Percentiles rank a stretch among this genome's conserved stretches.
phyloP scores from a whole-genome alignment of 2,329 filamentous ascomycete species.

The Fusarium cicatricum region DNA sequence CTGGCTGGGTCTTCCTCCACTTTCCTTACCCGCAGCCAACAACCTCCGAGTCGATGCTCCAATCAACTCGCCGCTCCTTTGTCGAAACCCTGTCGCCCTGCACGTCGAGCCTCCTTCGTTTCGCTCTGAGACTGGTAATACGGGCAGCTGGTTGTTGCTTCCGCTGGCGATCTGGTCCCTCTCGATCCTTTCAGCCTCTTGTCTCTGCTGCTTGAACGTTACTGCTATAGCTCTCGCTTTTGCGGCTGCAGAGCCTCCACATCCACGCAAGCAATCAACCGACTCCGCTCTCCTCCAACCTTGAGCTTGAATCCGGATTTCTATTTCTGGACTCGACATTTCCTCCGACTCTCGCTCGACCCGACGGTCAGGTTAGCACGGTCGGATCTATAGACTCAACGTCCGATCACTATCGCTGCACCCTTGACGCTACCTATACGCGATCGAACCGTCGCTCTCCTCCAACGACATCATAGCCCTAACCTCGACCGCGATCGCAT shows the following conservation, averaged over 20 bases:
- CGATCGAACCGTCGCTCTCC: constrained; percentile 7
- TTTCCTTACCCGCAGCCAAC: constrained; percentile 30
- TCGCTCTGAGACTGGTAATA: constrained; percentile 31
- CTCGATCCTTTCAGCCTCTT: not conserved
- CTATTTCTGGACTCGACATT: constrained; percentile 9
- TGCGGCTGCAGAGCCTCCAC: constrained; percentile 34
- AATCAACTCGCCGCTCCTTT: constrained; percentile 36
- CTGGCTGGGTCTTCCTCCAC: constrained; percentile 28
- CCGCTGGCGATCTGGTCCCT: constrained; percentile 15
- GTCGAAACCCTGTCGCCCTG: constrained; percentile 37
- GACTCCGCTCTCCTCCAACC: constrained; percentile 32
- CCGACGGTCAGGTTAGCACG: constrained; percentile 11
- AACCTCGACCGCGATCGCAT: constrained; percentile 25
- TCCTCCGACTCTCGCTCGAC: constrained; percentile 8
- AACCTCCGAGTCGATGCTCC: constrained; percentile 35
- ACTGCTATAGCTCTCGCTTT: constrained; percentile 11
- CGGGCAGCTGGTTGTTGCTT: constrained; percentile 25
- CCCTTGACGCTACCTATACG: not conserved
- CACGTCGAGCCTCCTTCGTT: constrained; percentile 39
- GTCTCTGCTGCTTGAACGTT: constrained; percentile 1
- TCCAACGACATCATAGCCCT: constrained; percentile 11
- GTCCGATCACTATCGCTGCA: not conserved
- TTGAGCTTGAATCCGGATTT: constrained; percentile 19
- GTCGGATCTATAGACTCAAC: constrained; percentile 5
- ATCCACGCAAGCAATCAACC: constrained; percentile 35